Base-by-base conservation (phyloP, 805 yeast species). In the Starmera quercuum region DNA sequence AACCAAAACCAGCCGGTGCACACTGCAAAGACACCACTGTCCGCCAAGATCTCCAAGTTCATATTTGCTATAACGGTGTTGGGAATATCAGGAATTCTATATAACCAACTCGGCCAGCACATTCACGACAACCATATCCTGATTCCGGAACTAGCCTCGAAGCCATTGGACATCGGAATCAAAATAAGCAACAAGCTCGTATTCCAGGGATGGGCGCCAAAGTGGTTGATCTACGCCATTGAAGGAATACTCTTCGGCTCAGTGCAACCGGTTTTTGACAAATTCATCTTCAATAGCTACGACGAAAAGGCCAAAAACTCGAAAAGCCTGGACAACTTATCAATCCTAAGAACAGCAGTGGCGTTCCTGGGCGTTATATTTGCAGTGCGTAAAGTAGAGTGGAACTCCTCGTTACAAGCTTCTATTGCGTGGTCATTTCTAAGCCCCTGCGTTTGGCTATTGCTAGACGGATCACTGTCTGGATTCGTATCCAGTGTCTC, bases 281-380 rank as follows among this genome's bases (percentile, higher is more conserved):
- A 33, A 15, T 31, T 45, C 6, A 36, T 38, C 7, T 44, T 40
- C 27, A 28, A 36, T 17, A 22, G 25, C 17, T 34, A 40, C 14
- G 43, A 45, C 6, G 33, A 45, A 4, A 32, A 47, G 2, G n/a
- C n/a, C n/a, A 36, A 32, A n/a, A 58, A 45, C 9, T 12, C 7
- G 9, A 20, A 29, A 8, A 20, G 21, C 4, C 24, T 39, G 23
- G 44, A 42, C 20, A 34, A 38, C 29, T 30, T 41, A 10, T 26
- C 41, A 19, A 37, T 63, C 19, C 44, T 66, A 3, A 56, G 71
- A 44, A 50, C 76, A 15, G 55, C 64, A 30, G 71, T 80, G 36
- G 80, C 85, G 3, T 68, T 81, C 45, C 58, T 82, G 28, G 94
- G 94, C 3, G 71, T 83, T 23, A 68, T 78, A 5, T 82, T 76